Percentiles rank a stretch among this genome's conserved stretches.
These are phyloP conservation scores for Penicillium oxalicum DNA, from an alignment of 2,329 filamentous ascomycete genomes.

Conservation along the genomic window DNA sequence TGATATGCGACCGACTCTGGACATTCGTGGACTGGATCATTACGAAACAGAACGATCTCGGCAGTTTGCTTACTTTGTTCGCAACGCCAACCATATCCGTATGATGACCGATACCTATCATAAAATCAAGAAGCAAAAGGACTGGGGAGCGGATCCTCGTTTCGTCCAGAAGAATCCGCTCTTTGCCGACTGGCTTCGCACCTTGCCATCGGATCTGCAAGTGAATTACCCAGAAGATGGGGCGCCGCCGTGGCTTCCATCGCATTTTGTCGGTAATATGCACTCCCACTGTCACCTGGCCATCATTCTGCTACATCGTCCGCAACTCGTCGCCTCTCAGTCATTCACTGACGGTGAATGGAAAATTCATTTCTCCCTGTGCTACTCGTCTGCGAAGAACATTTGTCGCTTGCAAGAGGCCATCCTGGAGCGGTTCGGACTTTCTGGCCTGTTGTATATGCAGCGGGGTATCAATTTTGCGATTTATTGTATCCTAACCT, in stretches of 20 bases:
- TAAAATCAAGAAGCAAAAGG: constrained; percentile 66
- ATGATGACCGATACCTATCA: constrained; percentile 70
- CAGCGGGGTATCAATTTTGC: constrained; percentile 90
- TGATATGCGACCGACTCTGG: constrained; percentile 63
- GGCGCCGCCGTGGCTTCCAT: constrained; percentile 75
- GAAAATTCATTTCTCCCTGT: constrained; percentile 82
- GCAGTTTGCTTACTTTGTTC: constrained; percentile 76
- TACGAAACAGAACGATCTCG: constrained; percentile 71
- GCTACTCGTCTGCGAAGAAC: constrained; percentile 75
- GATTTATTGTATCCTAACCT: constrained; percentile 86
- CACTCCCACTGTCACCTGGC: constrained; percentile 83
- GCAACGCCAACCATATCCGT: constrained; percentile 70
- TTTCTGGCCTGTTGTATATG: constrained; percentile 83
- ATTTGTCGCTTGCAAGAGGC: constrained; percentile 84
- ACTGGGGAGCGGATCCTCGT: constrained; percentile 81
- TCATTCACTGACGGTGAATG: constrained; percentile 69
- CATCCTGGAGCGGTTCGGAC: constrained; percentile 67
- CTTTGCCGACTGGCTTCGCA: constrained; percentile 68
- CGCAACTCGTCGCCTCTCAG: constrained; percentile 74
- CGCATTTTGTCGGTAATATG: constrained; percentile 82
- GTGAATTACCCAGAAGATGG: constrained; percentile 72
- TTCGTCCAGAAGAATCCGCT: constrained; percentile 73
- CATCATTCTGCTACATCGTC: constrained; percentile 79
- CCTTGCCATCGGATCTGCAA: constrained; percentile 71
- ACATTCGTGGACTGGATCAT: constrained; percentile 62